Evolutionary conservation across 768 basidiomycete genomes (phyloP), one percentile per base, ranked within the genome.

Genomic region (Boletus eberwhitei): DNA sequence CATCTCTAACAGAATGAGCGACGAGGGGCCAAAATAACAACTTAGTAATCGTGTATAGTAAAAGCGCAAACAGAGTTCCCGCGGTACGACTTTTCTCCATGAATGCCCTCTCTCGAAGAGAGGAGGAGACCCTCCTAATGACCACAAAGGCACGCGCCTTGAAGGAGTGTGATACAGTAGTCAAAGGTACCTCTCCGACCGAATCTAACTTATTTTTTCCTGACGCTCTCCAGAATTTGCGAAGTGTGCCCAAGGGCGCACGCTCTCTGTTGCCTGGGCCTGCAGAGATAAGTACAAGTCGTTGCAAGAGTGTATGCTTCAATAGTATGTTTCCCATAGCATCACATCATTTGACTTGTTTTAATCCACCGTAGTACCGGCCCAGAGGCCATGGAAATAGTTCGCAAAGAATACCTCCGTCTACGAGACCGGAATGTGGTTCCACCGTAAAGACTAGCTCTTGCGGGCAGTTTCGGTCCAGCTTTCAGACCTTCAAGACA

Each of bases 61-160:
- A 1, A 4, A 24, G 29, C 1, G 29, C 29, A 29, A 29, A 39
- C 22, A 22, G 19, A 40, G 16, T 53, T 62, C 58, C 49, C 47
- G 52, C 58, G 41, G 38, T 16, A 29, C 22, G 26, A 29, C 54
- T 37, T 31, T 22, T 42, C 44, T n/a, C 14, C 36, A 93, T 93
- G 92, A 85, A 92, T 70, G 80, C 90, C 39, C 81, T 94, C 32
- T 94, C 92, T 36, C 81, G 90, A 52, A 80, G 92, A 46, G 92
- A 94, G 74, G 92, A 95, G 68, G 92, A 95, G 42, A 86, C 85
- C 8, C 79, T 95, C 38, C 71, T 88, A 37, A 93, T 94, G 71
- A 77, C 87, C 22, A 88, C 90, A 9, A 94, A 93, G 66, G 82
- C 85, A 16, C 77, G 78, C 53, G 92, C 93, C 13, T 70, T 93